Conservation (phyloP, 306 rosid species). For the Pyrus pyrifolia region DNA sequence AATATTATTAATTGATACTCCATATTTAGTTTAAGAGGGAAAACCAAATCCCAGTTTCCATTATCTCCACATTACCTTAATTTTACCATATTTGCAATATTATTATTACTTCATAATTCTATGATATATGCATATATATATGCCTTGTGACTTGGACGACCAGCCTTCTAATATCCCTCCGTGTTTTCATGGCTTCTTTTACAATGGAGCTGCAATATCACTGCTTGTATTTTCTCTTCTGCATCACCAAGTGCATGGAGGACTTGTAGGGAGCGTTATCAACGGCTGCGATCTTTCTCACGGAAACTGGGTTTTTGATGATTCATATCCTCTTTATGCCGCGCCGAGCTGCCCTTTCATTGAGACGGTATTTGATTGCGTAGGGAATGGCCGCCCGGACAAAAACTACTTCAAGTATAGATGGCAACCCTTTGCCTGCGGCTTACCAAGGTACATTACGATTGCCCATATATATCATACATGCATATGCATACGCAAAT, state of each 20-base stretch:
- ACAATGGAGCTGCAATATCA: background rate
- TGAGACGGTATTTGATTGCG: slow-evolving; percentile 54
- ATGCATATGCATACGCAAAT: too few species aligned
- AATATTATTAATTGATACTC: too few species aligned
- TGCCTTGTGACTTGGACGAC: background rate
- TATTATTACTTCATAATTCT: background rate
- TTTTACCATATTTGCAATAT: background rate
- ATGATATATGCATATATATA: background rate
- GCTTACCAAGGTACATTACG: slow-evolving; percentile 44
- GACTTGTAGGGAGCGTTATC: background rate
- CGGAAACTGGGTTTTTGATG: slow-evolving; percentile 60
- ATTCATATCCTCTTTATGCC: slow-evolving; percentile 52
- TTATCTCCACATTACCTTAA: background rate
- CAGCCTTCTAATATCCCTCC: background rate
- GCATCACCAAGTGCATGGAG: slow-evolving; percentile 15
- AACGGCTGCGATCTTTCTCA: slow-evolving; percentile 40
- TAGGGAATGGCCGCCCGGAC: slow-evolving; percentile 59
- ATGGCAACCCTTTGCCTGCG: slow-evolving; percentile 69
- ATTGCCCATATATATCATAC: background rate
- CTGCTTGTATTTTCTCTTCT: slow-evolving; percentile 6
- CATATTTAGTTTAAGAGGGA: background rate
- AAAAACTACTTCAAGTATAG: slow-evolving; percentile 49
- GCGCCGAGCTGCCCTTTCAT: slow-evolving; percentile 46
- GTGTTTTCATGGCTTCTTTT: slow-evolving; percentile 21
- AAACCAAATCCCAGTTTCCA: background rate